Base-by-base conservation (phyloP, 2,329 filamentous ascomycete species). In the Blastomyces parvus region DNA sequence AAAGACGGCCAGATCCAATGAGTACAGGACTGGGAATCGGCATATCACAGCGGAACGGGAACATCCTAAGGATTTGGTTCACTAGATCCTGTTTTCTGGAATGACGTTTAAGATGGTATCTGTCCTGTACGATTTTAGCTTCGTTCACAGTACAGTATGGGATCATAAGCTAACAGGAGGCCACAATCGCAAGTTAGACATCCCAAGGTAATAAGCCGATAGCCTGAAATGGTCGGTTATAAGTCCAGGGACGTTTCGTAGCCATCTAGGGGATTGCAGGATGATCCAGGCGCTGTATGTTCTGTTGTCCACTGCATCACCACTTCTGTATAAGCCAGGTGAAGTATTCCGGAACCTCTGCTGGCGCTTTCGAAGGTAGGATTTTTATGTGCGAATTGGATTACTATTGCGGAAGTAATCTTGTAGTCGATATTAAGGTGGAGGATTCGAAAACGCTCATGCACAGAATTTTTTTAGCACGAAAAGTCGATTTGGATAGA, bases 401-500 rank as follows among this genome's bases (percentile, higher is more conserved):
- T 48, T 59, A 59, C 42, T 42, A 59, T 36, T 59, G 58, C 30
- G 36, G 57, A 59, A 48, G 58, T 46, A 33, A 48, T 33, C 25
- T 48, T 46, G 19, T 22, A 42, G 30, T 42, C 55, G 55, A 22
- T 42, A 38, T 58, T 58, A 58, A 27, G 36, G 36, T 42, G 36
- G 55, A 9, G 42, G 57, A n/a, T 60, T 61, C 44, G 40, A 48
- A 40, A 55, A 52, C 27, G 27, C 59, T 61, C 59, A 61, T 40
- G 48, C 30, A 61, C 44, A 52, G 11, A 40, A 27, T 27, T 52
- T 22, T 50, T 61, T 52, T 38, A 61, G 59, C 59, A 61, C 44
- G 50, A 61, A 55, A 61, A 53, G 46, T 61, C 59, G 59, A 61
- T 61, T 61, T 52, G 59, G 30, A 40, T 61, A 55, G 59, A 61